A percentile compares a stretch with the other conserved stretches of the same genome.
phyloP scores from a whole-genome alignment of 768 basidiomycete genomes.

The Plicaturopsis crispa region DNA sequence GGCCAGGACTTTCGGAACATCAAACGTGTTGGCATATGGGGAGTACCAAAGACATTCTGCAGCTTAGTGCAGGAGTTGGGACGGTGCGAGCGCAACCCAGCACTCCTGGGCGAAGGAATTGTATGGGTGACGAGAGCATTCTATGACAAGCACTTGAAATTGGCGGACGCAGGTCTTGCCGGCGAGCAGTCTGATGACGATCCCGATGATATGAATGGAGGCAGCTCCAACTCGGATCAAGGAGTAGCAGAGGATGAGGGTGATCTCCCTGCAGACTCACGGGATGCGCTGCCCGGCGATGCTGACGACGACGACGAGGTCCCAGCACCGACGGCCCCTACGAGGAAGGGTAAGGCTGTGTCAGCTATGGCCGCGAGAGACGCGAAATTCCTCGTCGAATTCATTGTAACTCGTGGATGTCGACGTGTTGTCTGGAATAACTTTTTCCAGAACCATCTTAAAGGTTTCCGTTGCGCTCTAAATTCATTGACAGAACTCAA shows the following conservation, averaged over 20 bases:
- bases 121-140: constrained; percentile 5
- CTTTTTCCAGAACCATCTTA: constrained; percentile 6
- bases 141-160: constrained; percentile 5
- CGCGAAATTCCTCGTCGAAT: constrained; percentile 5
- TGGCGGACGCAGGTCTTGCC: constrained; percentile 2
- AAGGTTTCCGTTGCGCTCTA: constrained; percentile 4
- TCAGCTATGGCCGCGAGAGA: neutral
- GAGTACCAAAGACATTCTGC: constrained; percentile 7
- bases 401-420: constrained; percentile 5
- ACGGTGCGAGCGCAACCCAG: neutral
- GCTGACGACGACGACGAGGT: neutral
- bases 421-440: constrained; percentile 6
- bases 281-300: neutral
- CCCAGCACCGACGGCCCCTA: neutral
- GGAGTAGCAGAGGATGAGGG: constrained; percentile 1
- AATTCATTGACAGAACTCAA: neutral
- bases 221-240: constrained; percentile 1
- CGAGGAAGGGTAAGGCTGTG: constrained; percentile 7
- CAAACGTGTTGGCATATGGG: constrained; percentile 8
- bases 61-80: constrained; percentile 9
- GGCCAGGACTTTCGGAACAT: constrained; percentile 9
- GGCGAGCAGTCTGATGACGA: neutral
- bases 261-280: neutral
- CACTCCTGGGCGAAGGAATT: constrained; percentile 4
- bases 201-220: neutral